Percentiles rank a stretch among this genome's conserved stretches.
phyloP scores from a whole-genome alignment of 192 early-diverging fungal species.

The Mortierella claussenii region DNA sequence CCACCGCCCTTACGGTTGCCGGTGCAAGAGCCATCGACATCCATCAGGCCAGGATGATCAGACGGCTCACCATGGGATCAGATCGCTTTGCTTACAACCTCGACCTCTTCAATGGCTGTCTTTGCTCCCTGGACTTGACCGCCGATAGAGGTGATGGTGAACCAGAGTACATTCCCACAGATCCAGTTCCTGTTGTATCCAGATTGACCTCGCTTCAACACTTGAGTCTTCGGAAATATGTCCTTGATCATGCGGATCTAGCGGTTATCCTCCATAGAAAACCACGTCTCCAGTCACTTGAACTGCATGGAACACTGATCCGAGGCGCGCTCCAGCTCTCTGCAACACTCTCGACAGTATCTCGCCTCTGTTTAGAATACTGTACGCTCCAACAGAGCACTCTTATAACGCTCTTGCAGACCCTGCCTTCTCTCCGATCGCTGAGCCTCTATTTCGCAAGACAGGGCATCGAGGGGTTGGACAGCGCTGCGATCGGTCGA shows the following conservation, averaged over 20 bases:
- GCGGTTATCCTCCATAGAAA: neutral
- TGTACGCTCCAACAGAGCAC: neutral
- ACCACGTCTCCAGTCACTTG: neutral
- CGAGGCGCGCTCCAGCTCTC: neutral
- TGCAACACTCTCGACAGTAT: neutral
- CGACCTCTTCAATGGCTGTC: neutral
- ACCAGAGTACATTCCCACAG: neutral
- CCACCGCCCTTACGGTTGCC: neutral
- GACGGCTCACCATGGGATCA: neutral
- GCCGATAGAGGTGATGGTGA: neutral
- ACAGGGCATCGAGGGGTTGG: neutral
- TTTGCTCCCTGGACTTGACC: neutral
- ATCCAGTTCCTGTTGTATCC: neutral
- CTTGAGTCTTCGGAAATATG: neutral
- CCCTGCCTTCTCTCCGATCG: neutral
- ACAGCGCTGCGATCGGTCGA: neutral
- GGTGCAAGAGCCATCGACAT: neutral
- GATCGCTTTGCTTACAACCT: neutral
- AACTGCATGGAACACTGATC: neutral
- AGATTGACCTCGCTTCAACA: neutral
- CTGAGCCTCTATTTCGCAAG: neutral
- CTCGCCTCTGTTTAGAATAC: conserved; percentile 1
- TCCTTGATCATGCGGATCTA: neutral
- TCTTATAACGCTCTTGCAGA: neutral
- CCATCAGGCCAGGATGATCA: neutral